These are phyloP conservation scores for Chytridium lagenaria DNA, from an alignment of 371 early-diverging fungal species.

Conservation along the genomic window DNA sequence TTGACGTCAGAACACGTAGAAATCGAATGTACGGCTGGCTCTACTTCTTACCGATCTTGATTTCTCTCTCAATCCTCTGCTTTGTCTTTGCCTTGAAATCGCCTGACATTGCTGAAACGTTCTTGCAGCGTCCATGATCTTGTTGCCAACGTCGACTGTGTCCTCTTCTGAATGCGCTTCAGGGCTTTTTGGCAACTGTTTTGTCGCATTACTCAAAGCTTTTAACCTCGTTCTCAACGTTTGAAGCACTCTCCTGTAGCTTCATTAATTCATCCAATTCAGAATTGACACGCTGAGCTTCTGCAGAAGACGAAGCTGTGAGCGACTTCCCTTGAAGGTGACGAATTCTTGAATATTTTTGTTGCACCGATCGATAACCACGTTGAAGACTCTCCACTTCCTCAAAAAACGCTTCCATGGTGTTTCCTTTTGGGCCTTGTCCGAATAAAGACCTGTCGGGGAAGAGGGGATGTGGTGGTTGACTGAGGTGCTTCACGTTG, in stretches of 20 bases:
- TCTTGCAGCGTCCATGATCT: conserved; percentile 46
- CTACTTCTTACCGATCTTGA: conserved; percentile 53
- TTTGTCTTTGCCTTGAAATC: conserved; percentile 44
- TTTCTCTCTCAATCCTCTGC: conserved; percentile 49
- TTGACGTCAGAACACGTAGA: too few species aligned
- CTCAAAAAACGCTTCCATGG: conserved; percentile 12
- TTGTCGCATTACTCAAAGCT: conserved; percentile 30
- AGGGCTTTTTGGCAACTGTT: conserved; percentile 26
- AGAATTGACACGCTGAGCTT: conserved; percentile 27
- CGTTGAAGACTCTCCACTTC: conserved; percentile 29
- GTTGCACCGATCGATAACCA: conserved; percentile 24
- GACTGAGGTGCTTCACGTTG: background rate
- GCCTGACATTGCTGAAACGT: conserved; percentile 46
- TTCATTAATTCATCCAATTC: conserved; percentile 40
- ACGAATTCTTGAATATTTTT: conserved; percentile 25
- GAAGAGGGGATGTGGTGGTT: background rate
- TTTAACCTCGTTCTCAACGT: conserved; percentile 35
- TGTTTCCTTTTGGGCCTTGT: background rate
- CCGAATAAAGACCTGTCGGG: background rate
- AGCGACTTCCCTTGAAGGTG: conserved; percentile 34
- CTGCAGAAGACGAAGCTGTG: background rate
- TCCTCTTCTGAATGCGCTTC: conserved; percentile 44
- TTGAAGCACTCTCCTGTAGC: conserved; percentile 37
- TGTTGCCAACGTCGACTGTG: conserved; percentile 41
- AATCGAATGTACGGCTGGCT: too few species aligned